phyloP scores from a whole-genome alignment of 1,139 yeast species.

The Tardiomyces blankii region DNA sequence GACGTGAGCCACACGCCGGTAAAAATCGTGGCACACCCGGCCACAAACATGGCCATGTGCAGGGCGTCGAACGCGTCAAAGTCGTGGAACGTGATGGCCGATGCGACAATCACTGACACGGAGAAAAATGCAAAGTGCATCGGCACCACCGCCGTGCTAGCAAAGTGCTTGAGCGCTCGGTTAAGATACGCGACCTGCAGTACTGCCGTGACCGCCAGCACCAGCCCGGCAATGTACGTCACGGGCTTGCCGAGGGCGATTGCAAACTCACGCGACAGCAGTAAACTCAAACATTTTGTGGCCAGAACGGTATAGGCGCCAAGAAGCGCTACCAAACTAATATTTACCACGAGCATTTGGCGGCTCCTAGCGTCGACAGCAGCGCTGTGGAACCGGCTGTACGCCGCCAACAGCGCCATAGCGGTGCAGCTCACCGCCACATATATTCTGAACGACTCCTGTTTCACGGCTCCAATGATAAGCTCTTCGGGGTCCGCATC shows the following conservation, averaged over 20 bases:
- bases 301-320: conserved; percentile 36
- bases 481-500: conserved; percentile 18
- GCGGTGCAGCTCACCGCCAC: conserved; percentile 12
- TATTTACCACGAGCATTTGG: conserved; percentile 13
- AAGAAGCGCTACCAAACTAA: conserved; percentile 30
- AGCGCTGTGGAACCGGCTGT: background rate
- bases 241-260: conserved; percentile 20
- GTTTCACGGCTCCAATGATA: conserved; percentile 19
- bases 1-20: conserved; percentile 32
- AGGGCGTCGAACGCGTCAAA: conserved; percentile 21
- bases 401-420: conserved; percentile 8
- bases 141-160: conserved; percentile 35
- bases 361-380: background rate
- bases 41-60: conserved; percentile 18
- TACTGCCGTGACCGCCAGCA: conserved; percentile 27
- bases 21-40: conserved; percentile 29
- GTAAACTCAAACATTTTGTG: conserved; percentile 29
- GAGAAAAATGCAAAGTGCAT: conserved; percentile 37
- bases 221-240: conserved; percentile 22
- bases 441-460: conserved; percentile 19
- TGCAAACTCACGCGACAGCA: conserved; percentile 23
- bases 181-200: conserved; percentile 30
- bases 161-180: conserved; percentile 28
- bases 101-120: conserved; percentile 30
- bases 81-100: conserved; percentile 31